Base-by-base conservation (phyloP, 1,139 yeast genomes). In the Pichia sp. region DNA sequence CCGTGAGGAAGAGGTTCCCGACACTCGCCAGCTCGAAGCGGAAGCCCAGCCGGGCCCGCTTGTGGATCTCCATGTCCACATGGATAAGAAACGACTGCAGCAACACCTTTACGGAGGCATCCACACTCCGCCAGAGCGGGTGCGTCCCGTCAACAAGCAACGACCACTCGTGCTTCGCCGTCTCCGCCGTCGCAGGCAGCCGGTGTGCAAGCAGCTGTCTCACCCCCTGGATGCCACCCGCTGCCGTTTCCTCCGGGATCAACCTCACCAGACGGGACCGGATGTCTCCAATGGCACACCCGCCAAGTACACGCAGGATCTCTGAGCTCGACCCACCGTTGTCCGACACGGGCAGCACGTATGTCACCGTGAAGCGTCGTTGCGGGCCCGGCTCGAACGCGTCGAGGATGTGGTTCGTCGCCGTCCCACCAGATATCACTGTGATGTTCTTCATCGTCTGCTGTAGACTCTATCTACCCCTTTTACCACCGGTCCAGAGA, bases 291-390 rank as follows among this genome's bases (percentile, higher is more conserved):
- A 91, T 88, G 0, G 97, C 97, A 1, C 96, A 96, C 0, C 97
- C 97, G 1, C 96, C 96, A 21, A 91, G 75, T 1, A 90, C 90
- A 16, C 97, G 71, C n/a, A 90, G 76, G 36, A 91, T 77, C 68
- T 91, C 98, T 28, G 95, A 85, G 0, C 97, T 89, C 1, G 96
- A 89, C 1, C 97, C 98, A 23, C 98, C 98, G 65, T 91, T 91
- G 66, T 91, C 98, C 51, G 89, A 84, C 12, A 91, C 81, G 0
- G 98, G 98, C 41, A 91, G 70, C 2, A 90, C 74, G 60, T 86
- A 90, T 1, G 85, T 73, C 13, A 86, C 72, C 18, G 42, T 45
- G 12, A 48, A 1, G 46, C 26, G 10, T 42, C 39, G 2, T 31
- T 45, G 2, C 28, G 28, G 28, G 9, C 28, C 28, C 28, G 41